phyloP scores from a whole-genome alignment of 2,329 filamentous ascomycete genomes.

The Onygenales sp. region DNA sequence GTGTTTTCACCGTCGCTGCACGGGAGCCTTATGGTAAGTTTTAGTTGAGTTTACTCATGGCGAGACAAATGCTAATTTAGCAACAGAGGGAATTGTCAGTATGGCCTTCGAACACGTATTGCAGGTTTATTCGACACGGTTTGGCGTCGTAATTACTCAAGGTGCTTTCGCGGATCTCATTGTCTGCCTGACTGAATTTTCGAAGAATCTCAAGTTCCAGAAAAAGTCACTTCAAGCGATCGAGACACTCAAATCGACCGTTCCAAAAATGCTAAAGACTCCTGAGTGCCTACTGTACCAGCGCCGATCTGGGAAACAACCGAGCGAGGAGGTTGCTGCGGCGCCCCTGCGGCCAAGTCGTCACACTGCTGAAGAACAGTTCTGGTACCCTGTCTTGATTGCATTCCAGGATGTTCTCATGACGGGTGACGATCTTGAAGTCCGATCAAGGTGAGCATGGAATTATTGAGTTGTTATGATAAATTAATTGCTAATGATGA shows the following conservation, averaged over 20 bases:
- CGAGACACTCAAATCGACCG: constrained; percentile 85
- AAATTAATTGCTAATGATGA: constrained; percentile 4
- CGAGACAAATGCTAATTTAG: constrained; percentile 13
- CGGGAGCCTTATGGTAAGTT: constrained; percentile 66
- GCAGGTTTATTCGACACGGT: constrained; percentile 89
- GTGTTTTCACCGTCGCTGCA: constrained; percentile 92
- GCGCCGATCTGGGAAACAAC: constrained; percentile 40
- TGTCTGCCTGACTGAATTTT: constrained; percentile 94
- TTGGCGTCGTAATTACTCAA: constrained; percentile 91
- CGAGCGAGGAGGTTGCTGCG: neutral
- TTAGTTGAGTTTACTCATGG: neutral
- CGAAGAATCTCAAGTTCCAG: constrained; percentile 96
- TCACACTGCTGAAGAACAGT: constrained; percentile 91
- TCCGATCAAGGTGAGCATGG: constrained; percentile 54
- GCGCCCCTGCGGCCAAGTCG: constrained; percentile 54
- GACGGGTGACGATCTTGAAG: constrained; percentile 97
- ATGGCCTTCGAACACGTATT: constrained; percentile 95
- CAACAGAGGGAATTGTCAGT: constrained; percentile 78
- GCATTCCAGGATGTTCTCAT: constrained; percentile 98
- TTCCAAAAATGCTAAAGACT: constrained; percentile 89
- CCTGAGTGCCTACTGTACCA: constrained; percentile 87
- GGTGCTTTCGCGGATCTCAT: constrained; percentile 94
- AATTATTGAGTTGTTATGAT: neutral
- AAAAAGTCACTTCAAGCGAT: constrained; percentile 97
- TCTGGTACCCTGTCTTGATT: constrained; percentile 97